These are phyloP conservation scores for Ceratonia siliqua DNA, from an alignment of 306 rosid genomes.

Conservation along the genomic window DNA sequence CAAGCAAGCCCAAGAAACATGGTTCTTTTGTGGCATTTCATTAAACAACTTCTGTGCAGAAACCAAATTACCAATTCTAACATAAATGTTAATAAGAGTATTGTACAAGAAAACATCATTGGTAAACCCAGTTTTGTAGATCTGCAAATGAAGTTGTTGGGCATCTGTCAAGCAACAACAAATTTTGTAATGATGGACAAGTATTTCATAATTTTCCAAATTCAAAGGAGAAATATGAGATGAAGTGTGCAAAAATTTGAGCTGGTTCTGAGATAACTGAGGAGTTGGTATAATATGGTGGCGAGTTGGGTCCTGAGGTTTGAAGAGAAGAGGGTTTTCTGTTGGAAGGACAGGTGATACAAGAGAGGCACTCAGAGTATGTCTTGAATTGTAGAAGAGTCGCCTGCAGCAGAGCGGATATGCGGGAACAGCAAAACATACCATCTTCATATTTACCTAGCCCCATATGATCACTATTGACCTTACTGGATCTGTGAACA, in stretches of 20 bases:
- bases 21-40: slow-evolving; percentile 72
- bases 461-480: background rate
- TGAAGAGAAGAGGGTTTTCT: slow-evolving; percentile 23
- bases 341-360: slow-evolving; percentile 32
- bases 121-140: slow-evolving; percentile 60
- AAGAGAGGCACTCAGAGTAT: slow-evolving; percentile 24
- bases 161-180: slow-evolving; percentile 60
- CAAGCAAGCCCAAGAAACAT: slow-evolving; percentile 81
- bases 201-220: slow-evolving; percentile 41
- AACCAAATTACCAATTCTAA: slow-evolving; percentile 47
- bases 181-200: slow-evolving; percentile 40
- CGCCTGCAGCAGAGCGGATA: slow-evolving; percentile 29
- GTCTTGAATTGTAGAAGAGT: slow-evolving; percentile 34
- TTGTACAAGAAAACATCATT: slow-evolving; percentile 67
- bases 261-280: slow-evolving; percentile 36
- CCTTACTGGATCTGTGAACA: slow-evolving; percentile 17
- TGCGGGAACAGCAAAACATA: slow-evolving; percentile 13
- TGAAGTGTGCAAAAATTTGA: slow-evolving; percentile 13
- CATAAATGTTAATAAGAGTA: slow-evolving; percentile 68
- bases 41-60: slow-evolving; percentile 64
- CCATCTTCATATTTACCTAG: slow-evolving; percentile 29
- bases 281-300: background rate
- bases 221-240: slow-evolving; percentile 13
- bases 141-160: slow-evolving; percentile 59
- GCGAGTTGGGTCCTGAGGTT: slow-evolving; percentile 24